Percentiles rank a stretch among this genome's conserved stretches.
phyloP scores from a whole-genome alignment of 2,329 filamentous ascomycete species.

The Apiospora hydei region DNA sequence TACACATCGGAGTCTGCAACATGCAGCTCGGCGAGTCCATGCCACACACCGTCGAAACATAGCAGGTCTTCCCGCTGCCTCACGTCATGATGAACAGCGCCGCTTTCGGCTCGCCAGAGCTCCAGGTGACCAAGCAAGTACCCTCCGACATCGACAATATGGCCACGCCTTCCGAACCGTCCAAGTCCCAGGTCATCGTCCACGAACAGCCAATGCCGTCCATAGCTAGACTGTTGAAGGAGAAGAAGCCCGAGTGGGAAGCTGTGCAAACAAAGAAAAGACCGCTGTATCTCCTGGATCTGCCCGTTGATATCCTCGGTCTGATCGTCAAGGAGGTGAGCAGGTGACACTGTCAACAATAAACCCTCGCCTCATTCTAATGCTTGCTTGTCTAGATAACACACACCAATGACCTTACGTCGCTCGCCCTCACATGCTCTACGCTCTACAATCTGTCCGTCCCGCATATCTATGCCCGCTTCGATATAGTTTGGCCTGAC shows the following conservation, averaged over 20 bases:
- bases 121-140: not conserved
- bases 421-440: conserved; percentile 79
- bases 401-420: conserved; percentile 82
- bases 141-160: conserved; percentile 11
- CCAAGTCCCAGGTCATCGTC: conserved; percentile 32
- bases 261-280: conserved; percentile 63
- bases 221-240: conserved; percentile 55
- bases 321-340: conserved; percentile 80
- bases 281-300: conserved; percentile 72
- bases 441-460: conserved; percentile 77
- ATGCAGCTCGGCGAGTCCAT: conserved; percentile 21
- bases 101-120: conserved; percentile 15
- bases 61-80: conserved; percentile 2
- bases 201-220: conserved; percentile 34
- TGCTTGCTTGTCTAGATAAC: conserved; percentile 64
- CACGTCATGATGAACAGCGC: conserved; percentile 18
- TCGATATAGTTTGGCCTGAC: conserved; percentile 90
- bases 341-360: conserved; percentile 26
- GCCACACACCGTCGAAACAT: not conserved
- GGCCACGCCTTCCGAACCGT: conserved; percentile 28
- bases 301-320: conserved; percentile 80
- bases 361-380: conserved; percentile 25
- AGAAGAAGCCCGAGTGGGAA: conserved; percentile 73
- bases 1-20: conserved; percentile 10
- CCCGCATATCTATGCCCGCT: conserved; percentile 82